Evolutionary conservation across 352 stramenopile genomes (phyloP).

Genomic region (Aphanomyces invadans): DNA sequence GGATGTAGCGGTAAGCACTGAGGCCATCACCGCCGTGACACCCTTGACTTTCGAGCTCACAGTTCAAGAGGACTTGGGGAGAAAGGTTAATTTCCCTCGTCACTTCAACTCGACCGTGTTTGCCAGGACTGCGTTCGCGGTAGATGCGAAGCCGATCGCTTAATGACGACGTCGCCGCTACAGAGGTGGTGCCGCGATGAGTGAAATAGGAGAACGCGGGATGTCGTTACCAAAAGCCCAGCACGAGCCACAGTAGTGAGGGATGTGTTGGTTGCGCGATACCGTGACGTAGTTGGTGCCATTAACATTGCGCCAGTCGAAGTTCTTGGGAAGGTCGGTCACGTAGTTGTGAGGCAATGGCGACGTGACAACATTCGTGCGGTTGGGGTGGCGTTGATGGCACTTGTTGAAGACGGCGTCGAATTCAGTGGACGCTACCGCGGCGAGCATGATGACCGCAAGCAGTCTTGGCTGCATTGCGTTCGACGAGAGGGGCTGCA

Average conservation of each 20-base stretch:
- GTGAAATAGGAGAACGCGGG: slow-evolving; percentile 10
- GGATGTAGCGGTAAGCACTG: slow-evolving; percentile 88
- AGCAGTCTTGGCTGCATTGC: not conserved
- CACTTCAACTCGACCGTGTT: slow-evolving; percentile 51
- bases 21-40: slow-evolving; percentile 92
- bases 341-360: slow-evolving; percentile 56
- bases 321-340: slow-evolving; percentile 82
- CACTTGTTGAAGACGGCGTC: slow-evolving; percentile 28
- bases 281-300: slow-evolving; percentile 76
- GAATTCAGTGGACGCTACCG: not conserved
- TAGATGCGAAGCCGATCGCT: slow-evolving; percentile 81
- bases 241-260: slow-evolving; percentile 85
- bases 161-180: slow-evolving; percentile 75
- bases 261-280: slow-evolving; percentile 80
- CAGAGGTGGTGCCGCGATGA: slow-evolving; percentile 20
- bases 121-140: slow-evolving; percentile 46
- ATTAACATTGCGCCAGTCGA: slow-evolving; percentile 89
- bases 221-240: slow-evolving; percentile 65
- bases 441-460: not conserved
- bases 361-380: slow-evolving; percentile 52
- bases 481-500: not conserved
- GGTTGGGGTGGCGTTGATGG: slow-evolving; percentile 65
- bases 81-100: slow-evolving; percentile 71
- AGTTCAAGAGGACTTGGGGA: slow-evolving; percentile 85
- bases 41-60: slow-evolving; percentile 70